Percentiles rank a stretch among this genome's conserved stretches.
Conservation (phyloP, 768 basidiomycete species). For the Boletus subcaerulescens region DNA sequence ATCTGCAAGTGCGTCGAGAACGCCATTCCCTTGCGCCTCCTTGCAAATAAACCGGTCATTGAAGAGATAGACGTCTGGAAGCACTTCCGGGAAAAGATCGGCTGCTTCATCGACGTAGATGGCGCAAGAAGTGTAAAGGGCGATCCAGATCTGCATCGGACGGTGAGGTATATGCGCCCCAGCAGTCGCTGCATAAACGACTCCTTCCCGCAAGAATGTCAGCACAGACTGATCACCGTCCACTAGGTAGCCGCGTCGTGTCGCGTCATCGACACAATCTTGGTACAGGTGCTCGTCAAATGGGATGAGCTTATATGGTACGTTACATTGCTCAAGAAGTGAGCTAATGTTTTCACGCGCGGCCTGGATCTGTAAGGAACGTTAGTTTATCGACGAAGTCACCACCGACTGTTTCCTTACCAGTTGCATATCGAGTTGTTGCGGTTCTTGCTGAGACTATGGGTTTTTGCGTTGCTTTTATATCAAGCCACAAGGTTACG, state of each 20-base stretch:
- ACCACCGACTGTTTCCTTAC: neutral
- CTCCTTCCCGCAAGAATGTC: constrained; percentile 32
- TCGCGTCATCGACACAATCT: constrained; percentile 23
- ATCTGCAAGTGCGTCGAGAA: constrained; percentile 35
- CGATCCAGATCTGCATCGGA: constrained; percentile 28
- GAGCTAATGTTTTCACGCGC: constrained; percentile 13
- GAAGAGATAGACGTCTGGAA: constrained; percentile 31
- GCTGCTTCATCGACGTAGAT: constrained; percentile 38
- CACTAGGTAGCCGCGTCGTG: constrained; percentile 23
- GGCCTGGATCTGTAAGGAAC: constrained; percentile 2
- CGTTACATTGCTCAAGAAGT: constrained; percentile 14
- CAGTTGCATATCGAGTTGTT: constrained; percentile 6
- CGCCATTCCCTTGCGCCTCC: constrained; percentile 27
- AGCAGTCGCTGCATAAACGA: constrained; percentile 22
- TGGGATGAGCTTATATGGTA: constrained; percentile 6
- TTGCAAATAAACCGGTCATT: constrained; percentile 30
- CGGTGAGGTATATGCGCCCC: constrained; percentile 29
- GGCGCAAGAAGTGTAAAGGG: constrained; percentile 39
- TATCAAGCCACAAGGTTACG: neutral
- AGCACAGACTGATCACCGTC: constrained; percentile 18
- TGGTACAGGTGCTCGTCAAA: constrained; percentile 15
- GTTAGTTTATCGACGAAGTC: neutral
- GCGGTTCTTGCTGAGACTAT: neutral
- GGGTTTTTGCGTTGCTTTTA: neutral
- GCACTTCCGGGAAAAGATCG: constrained; percentile 19